A percentile compares a stretch with the other conserved stretches of the same genome.
Evolutionary conservation across 1,139 yeast genomes (phyloP).

Genomic region (Nematodospora anomalae): DNA sequence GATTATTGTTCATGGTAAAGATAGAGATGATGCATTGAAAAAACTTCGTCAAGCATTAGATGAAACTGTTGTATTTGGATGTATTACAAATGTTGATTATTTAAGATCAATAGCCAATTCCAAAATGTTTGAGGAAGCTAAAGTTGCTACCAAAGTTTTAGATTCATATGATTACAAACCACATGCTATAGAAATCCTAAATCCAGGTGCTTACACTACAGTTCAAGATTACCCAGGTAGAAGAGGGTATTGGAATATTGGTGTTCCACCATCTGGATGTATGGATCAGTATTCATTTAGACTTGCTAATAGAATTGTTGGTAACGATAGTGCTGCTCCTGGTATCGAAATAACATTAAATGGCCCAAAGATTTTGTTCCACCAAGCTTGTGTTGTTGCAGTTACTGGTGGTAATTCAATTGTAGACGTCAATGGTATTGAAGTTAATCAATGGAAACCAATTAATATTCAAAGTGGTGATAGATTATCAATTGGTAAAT

Average conservation of each 20-base stretch:
- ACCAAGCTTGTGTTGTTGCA: constrained; percentile 72
- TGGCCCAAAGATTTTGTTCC: constrained; percentile 87
- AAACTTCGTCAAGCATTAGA: constrained; percentile 78
- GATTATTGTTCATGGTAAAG: constrained; percentile 89
- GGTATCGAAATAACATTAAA: constrained; percentile 85
- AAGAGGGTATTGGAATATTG: constrained; percentile 80
- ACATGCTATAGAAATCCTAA: constrained; percentile 75
- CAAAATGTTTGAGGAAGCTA: constrained; percentile 76
- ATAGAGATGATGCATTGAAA: constrained; percentile 77
- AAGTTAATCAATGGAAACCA: constrained; percentile 66
- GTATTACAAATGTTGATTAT: constrained; percentile 87
- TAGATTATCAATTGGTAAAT: constrained; percentile 75
- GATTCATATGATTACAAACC: constrained; percentile 82
- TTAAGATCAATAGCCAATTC: constrained; percentile 83
- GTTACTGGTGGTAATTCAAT: constrained; percentile 81
- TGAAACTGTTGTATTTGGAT: constrained; percentile 86
- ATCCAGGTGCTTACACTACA: constrained; percentile 93
- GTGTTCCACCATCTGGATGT: constrained; percentile 98
- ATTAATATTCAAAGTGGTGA: constrained; percentile 71
- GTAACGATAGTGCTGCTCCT: constrained; percentile 77
- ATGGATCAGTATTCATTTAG: constrained; percentile 94
- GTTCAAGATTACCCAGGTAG: constrained; percentile 97
- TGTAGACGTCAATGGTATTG: constrained; percentile 62
- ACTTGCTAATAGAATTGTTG: constrained; percentile 85
- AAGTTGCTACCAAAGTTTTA: constrained; percentile 82